Evolutionary conservation across 2,329 filamentous ascomycete species (phyloP).

Genomic region (Fusarium sp.): DNA sequence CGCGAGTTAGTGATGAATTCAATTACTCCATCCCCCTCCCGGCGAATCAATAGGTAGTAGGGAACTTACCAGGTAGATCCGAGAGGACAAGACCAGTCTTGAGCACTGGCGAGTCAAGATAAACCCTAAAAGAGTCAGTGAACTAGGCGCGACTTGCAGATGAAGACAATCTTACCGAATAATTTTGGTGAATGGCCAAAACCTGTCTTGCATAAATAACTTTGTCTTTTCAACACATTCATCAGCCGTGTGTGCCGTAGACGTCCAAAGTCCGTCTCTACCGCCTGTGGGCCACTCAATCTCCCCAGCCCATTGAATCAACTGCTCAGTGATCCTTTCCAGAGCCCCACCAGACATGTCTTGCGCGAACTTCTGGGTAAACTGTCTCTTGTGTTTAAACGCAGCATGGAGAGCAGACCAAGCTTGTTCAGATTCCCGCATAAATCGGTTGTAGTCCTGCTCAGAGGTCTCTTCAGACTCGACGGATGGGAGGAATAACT

Average conservation of each 20-base stretch:
- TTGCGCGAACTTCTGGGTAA: constrained; percentile 36
- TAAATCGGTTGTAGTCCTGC: constrained; percentile 43
- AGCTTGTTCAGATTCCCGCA: constrained; percentile 53
- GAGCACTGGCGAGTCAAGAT: constrained; percentile 47
- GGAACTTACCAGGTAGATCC: constrained; percentile 48
- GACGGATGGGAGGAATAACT: constrained; percentile 42
- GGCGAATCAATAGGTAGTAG: too few relatives aligned
- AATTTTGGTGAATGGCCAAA: constrained; percentile 53
- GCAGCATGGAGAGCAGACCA: constrained; percentile 53
- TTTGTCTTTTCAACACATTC: constrained; percentile 47
- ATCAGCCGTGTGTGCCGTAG: constrained; percentile 45
- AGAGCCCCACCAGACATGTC: constrained; percentile 46
- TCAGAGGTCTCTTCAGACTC: constrained; percentile 34
- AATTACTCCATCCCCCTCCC: too few relatives aligned
- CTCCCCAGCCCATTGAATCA: constrained; percentile 46
- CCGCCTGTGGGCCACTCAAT: constrained; percentile 48
- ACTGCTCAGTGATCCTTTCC: constrained; percentile 38
- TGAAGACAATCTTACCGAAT: constrained; percentile 42
- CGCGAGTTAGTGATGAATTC: background rate
- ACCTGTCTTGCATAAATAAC: constrained; percentile 48
- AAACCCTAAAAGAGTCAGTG: constrained; percentile 36
- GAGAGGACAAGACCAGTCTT: constrained; percentile 50
- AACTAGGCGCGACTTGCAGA: background rate
- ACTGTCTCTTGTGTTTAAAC: constrained; percentile 45
- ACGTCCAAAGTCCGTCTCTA: constrained; percentile 44